Evolutionary conservation across 768 basidiomycete genomes (phyloP).

Genomic region (Wakefieldia striispora): DNA sequence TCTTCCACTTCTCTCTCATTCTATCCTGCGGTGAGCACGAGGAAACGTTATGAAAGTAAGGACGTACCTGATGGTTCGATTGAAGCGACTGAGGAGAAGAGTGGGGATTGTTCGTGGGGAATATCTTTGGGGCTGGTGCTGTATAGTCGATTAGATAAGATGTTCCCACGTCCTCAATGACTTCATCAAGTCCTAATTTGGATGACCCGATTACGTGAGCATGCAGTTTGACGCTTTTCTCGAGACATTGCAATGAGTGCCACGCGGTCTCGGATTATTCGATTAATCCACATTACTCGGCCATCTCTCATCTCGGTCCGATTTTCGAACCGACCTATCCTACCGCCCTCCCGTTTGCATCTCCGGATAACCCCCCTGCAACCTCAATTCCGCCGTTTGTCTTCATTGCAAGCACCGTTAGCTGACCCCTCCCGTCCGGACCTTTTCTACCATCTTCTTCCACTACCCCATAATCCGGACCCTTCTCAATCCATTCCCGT

Average conservation of each 20-base stretch:
- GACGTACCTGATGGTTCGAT: conserved; percentile 28
- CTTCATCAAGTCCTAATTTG: conserved; percentile 8
- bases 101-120: conserved; percentile 11
- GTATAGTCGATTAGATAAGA: conserved; percentile 34
- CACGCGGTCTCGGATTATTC: conserved; percentile 13
- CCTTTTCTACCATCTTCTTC: conserved; percentile 66
- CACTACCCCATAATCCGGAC: conserved; percentile 44
- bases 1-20: conserved; percentile 98
- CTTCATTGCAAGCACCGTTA: conserved; percentile 22
- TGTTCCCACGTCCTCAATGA: conserved; percentile 14
- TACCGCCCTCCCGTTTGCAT: neutral
- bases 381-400: conserved; percentile 3
- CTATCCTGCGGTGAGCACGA: conserved; percentile 28
- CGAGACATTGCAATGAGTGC: neutral
- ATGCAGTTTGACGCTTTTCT: too few relatives aligned
- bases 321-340: neutral
- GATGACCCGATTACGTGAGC: too few relatives aligned
- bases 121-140: conserved; percentile 33
- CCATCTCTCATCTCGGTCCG: neutral
- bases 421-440: conserved; percentile 62
- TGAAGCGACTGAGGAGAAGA: conserved; percentile 30
- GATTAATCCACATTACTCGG: neutral
- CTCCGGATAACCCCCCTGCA: conserved; percentile 12
- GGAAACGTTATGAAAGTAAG: neutral
- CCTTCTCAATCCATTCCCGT: conserved; percentile 44